Evolutionary conservation across 768 basidiomycete species (phyloP), one percentile per base, ranked within the genome.

Genomic region (Suillus subalutaceus): DNA sequence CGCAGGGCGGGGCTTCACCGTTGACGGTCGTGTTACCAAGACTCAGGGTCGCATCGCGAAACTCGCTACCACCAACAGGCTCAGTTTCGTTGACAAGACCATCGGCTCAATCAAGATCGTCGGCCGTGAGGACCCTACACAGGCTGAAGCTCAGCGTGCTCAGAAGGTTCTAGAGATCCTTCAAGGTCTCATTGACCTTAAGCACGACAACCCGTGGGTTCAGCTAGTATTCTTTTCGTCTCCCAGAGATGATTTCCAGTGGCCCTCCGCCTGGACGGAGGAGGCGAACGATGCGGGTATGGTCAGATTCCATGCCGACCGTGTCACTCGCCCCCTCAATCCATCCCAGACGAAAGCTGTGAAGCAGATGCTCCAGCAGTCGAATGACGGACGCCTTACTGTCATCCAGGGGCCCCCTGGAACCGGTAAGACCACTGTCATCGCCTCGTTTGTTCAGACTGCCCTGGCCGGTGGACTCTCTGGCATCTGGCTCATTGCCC

Each of bases 401-500:
- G 65, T 65, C 43, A 76, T 64, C 46, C 79, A 79, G 43, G 87
- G 86, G 2, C 89, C 88, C 43, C 88, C 89, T 67, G 89, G 89
- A 1, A 90, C 88, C 64, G 90, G 90, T 23, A 91, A 91, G 72
- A 91, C 90, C 0, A 87, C 88, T 52, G 90, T 91, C 2, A 91
- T 91, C 75, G 86, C 87, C 15, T 79, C 84, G 4, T 90, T 80
- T 82, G 87, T 89, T 12, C 75, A 82, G 26, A 77, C 78, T 69
- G 83, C 87, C 46, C 71, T 84, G 23, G 68, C 75, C 37, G 70
- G 71, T 60, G 79, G 79, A 0, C 72, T 75, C 23, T 69, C 73
- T 67, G 88, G 90, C 0, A 87, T 93, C 16, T 95, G 92, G 90
- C 85, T 95, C 6, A 80, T 93, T 72, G 91, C 93, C 44, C 90